phyloP scores from a whole-genome alignment of 2,329 filamentous ascomycete species.

The Pseudogymnoascus sp. region DNA sequence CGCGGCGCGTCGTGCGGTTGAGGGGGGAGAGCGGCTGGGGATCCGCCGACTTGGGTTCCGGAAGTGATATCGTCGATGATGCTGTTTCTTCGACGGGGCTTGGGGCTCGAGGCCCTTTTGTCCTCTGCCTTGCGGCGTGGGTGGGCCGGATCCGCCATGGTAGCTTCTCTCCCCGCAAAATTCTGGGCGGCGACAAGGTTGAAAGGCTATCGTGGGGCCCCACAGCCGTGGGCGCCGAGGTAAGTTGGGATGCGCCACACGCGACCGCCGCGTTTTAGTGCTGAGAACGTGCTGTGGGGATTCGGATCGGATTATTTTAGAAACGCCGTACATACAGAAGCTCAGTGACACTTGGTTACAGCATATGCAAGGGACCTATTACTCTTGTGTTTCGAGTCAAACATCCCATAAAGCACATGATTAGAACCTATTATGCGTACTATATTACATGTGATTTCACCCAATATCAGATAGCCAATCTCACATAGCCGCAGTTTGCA shows the following conservation, averaged over 20 bases:
- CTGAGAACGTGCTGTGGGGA: neutral
- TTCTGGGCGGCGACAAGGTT: neutral
- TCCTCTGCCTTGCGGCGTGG: neutral
- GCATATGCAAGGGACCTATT: neutral
- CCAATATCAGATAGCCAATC: neutral
- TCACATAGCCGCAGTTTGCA: neutral
- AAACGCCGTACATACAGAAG: neutral
- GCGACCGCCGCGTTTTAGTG: neutral
- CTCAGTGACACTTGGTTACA: neutral
- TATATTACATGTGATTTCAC: constrained; percentile 5
- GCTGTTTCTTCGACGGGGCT: neutral
- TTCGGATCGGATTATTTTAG: neutral
- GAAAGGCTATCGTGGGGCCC: neutral
- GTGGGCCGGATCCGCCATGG: neutral
- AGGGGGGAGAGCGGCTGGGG: neutral
- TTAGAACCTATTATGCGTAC: neutral
- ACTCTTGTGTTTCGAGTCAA: neutral
- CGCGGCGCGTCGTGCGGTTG: neutral
- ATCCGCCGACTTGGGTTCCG: neutral
- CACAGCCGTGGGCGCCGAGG: constrained; percentile 1
- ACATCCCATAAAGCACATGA: neutral
- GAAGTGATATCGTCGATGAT: neutral
- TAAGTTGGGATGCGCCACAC: neutral
- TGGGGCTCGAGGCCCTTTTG: neutral
- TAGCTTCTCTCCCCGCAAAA: neutral